A percentile compares a stretch with the other conserved stretches of the same genome.
Evolutionary conservation across 441 rosid genomes (phyloP).

Genomic region (Pelargonium cotyledonis): DNA sequence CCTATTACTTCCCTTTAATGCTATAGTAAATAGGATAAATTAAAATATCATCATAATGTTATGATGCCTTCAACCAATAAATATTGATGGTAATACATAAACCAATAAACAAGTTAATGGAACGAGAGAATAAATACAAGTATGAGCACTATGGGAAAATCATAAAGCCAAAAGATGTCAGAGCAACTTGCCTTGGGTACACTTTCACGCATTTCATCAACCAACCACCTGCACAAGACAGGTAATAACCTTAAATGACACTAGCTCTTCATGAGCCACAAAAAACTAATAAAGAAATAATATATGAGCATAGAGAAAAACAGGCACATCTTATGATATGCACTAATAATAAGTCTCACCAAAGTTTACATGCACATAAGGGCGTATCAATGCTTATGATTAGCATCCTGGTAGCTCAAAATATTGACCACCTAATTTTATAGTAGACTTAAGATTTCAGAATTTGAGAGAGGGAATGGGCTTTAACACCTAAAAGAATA

Average conservation of each 20-base stretch:
- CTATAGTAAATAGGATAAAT: not conserved
- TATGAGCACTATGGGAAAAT: not conserved
- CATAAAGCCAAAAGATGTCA: constrained; percentile 6
- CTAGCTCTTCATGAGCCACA: constrained; percentile 11
- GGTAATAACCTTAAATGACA: constrained; percentile 27
- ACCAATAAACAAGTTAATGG: not conserved
- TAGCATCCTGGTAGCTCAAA: constrained; percentile 10
- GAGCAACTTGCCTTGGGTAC: constrained; percentile 72
- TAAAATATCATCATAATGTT: not conserved
- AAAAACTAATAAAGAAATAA: not conserved
- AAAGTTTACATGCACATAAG: not conserved
- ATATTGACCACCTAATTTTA: not conserved
- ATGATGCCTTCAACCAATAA: not conserved
- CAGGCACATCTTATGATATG: not conserved
- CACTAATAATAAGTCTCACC: constrained; percentile 8
- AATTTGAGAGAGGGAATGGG: constrained; percentile 3
- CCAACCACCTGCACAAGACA: constrained; percentile 67
- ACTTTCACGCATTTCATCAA: constrained; percentile 85
- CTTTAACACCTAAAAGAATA: constrained; percentile 20
- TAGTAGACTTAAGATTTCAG: not conserved
- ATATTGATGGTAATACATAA: not conserved
- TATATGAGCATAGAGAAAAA: not conserved
- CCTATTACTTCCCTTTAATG: not conserved
- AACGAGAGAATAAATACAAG: not conserved
- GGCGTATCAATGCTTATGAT: not conserved